Evolutionary conservation across 2,329 filamentous ascomycete genomes (phyloP), one percentile per base, ranked within the genome.

Genomic region (Rutstroemia sp.): DNA sequence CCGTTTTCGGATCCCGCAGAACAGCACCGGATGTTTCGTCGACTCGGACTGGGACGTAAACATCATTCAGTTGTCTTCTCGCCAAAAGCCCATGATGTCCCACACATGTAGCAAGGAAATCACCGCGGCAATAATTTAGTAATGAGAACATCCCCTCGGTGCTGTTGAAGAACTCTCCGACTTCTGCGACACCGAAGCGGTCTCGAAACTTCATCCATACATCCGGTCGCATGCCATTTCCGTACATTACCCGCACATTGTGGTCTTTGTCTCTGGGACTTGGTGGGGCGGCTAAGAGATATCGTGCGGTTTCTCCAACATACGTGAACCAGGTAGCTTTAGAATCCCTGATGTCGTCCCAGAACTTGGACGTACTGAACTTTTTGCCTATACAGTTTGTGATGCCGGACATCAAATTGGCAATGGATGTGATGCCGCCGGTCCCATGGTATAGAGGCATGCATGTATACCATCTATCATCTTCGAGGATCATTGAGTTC

Each of bases 121-220:
- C 81, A 1, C 86, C 80, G 52, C 77, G 73, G 54, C 79, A 80
- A 21, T 77, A 69, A 65, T 87, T 88, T 55, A 82, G 70, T 9
- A 90, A 72, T 0, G 71, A 70, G 63, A 91, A 79, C 50, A 89
- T 77, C 30, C 87, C 86, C 70, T 92, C 88, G 1, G 85, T 88
- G 57, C 84, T 87, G 68, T 86, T 88, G 76, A 90, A 92, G 72
- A 92, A 90, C 69, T 92, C 88, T 59, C 74, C 75, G 2, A 92
- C 80, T 27, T 79, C 77, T 12, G 76, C 71, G 61, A 88, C 79
- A 52, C 78, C 79, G 66, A 87, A 87, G 12, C 84, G 77, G 49
- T 85, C 79, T 42, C 79, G 72, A 69, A 88, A 88, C 21, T 77
- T 70, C 37, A 64, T 70, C 85, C 85, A 89, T 1, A 88, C 81